Percentiles rank a stretch among this genome's conserved stretches.
Conservation (phyloP, 1,284 basidiomycete species). For the Cryptococcus floricola region DNA sequence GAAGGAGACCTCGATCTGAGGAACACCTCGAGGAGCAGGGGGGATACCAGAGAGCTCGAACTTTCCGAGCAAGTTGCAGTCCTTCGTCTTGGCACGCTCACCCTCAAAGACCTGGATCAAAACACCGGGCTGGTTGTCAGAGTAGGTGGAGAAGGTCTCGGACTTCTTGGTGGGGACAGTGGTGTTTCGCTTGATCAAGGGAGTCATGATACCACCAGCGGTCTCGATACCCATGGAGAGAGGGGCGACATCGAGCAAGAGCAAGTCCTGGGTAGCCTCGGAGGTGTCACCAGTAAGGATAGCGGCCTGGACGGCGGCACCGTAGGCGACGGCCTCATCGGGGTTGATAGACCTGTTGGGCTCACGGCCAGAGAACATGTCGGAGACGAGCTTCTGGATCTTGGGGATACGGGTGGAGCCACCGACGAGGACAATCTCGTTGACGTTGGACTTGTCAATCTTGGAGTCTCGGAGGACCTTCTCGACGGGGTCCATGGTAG, state of each 20-base stretch:
- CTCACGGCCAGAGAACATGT: slow-evolving; percentile 98
- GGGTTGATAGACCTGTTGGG: slow-evolving; percentile 98
- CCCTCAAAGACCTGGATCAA: slow-evolving; percentile 98
- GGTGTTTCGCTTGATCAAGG: slow-evolving; percentile 94
- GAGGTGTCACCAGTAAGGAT: slow-evolving; percentile 95
- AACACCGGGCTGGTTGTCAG: slow-evolving; percentile 97
- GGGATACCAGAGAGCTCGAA: slow-evolving; percentile 97
- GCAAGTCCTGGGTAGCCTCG: slow-evolving; percentile 90
- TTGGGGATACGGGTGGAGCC: slow-evolving; percentile 98
- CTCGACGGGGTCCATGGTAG: slow-evolving; percentile 95
- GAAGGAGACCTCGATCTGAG: slow-evolving; percentile 92
- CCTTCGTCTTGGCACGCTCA: slow-evolving; percentile 93
- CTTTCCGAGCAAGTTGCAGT: slow-evolving; percentile 94
- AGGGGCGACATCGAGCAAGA: slow-evolving; percentile 92
- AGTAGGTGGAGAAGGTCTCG: slow-evolving; percentile 91
- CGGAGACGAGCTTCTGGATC: slow-evolving; percentile 95
- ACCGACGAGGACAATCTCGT: slow-evolving; percentile 95
- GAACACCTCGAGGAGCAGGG: slow-evolving; percentile 93
- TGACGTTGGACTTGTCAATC: slow-evolving; percentile 93
- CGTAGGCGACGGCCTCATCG: slow-evolving; percentile 98
- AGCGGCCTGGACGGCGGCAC: slow-evolving; percentile 98
- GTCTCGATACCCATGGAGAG: slow-evolving; percentile 96
- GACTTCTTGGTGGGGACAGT: slow-evolving; percentile 97
- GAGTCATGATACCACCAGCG: slow-evolving; percentile 96
- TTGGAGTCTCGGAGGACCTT: slow-evolving; percentile 97